Conservation (phyloP, 2,329 filamentous ascomycete genomes). For the Macrophomina tecta region DNA sequence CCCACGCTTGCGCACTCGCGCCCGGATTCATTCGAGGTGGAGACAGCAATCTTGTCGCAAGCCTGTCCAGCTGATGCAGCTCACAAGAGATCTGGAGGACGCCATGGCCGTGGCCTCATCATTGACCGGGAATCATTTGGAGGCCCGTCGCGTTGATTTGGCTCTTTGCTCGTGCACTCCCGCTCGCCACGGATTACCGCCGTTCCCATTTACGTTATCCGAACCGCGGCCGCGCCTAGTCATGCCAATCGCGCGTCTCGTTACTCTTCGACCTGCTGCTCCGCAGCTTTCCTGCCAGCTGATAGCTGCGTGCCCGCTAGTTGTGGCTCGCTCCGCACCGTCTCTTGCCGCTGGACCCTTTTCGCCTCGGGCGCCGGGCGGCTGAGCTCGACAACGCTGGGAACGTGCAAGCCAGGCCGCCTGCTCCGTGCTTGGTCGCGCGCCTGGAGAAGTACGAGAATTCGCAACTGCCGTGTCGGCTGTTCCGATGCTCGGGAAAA, state of each 20-base stretch:
- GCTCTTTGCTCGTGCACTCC: slow-evolving; percentile 11
- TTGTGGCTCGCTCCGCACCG: slow-evolving; percentile 16
- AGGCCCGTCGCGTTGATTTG: neutral
- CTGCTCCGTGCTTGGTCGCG: neutral
- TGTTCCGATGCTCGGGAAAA: slow-evolving; percentile 3
- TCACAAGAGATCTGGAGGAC: slow-evolving; percentile 7
- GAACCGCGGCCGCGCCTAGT: slow-evolving; percentile 4
- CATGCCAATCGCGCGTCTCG: slow-evolving; percentile 6
- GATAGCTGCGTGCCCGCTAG: neutral
- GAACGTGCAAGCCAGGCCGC: neutral
- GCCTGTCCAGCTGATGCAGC: slow-evolving; percentile 7
- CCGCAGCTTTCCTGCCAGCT: no score
- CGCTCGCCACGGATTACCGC: slow-evolving; percentile 22
- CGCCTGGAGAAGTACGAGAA: slow-evolving; percentile 2
- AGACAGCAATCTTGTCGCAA: slow-evolving; percentile 3
- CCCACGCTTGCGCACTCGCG: neutral
- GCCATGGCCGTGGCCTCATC: neutral
- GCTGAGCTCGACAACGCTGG: neutral
- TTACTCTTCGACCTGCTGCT: neutral
- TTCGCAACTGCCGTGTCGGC: slow-evolving; percentile 5
- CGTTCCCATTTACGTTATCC: slow-evolving; percentile 20
- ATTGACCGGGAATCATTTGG: neutral
- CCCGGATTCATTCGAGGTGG: neutral
- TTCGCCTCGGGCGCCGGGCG: neutral
- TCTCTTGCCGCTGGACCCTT: slow-evolving; percentile 4